Conservation (phyloP, 2,329 filamentous ascomycete species). For the Setomelanomma holmii region DNA sequence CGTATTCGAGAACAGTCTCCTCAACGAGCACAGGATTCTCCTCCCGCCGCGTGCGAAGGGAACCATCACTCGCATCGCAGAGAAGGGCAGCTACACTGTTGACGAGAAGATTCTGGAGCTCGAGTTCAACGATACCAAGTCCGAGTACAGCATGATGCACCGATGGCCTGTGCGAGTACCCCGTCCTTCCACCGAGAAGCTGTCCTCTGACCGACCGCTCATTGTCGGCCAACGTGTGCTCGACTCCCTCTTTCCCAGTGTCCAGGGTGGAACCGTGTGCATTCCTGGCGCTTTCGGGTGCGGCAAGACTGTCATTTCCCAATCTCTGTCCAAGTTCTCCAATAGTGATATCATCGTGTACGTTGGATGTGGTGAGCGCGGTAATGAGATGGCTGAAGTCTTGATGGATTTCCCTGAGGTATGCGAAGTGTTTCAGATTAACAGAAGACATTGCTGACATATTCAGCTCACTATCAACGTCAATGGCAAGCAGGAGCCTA, state of each 20-base stretch:
- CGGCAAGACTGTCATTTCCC: slow-evolving; percentile 98
- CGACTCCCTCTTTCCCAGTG: slow-evolving; percentile 93
- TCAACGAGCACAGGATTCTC: slow-evolving; percentile 91
- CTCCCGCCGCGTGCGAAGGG: slow-evolving; percentile 88
- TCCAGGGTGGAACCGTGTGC: slow-evolving; percentile 96
- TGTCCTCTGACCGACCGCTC: slow-evolving; percentile 87
- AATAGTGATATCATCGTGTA: slow-evolving; percentile 99
- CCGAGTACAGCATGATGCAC: slow-evolving; percentile 97
- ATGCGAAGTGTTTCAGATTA: slow-evolving; percentile 13
- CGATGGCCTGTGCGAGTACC: slow-evolving; percentile 97
- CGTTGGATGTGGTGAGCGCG: slow-evolving; percentile 89
- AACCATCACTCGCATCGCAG: slow-evolving; percentile 88
- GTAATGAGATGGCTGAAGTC: slow-evolving; percentile 99
- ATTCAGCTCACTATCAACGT: slow-evolving; percentile 83
- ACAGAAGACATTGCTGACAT: slow-evolving; percentile 3
- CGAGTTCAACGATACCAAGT: slow-evolving; percentile 96
- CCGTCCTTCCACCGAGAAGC: slow-evolving; percentile 88
- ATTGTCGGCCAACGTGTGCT: slow-evolving; percentile 96
- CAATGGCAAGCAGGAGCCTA: slow-evolving; percentile 93
- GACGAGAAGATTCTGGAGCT: slow-evolving; percentile 93
- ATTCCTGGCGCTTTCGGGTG: slow-evolving; percentile 99
- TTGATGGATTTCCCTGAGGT: slow-evolving; percentile 98
- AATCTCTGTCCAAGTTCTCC: slow-evolving; percentile 99
- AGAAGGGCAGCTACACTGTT: slow-evolving; percentile 92
- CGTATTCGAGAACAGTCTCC: slow-evolving; percentile 94